Percentiles rank a stretch among this genome's conserved stretches.
Evolutionary conservation across 805 yeast species (phyloP).

Genomic region (Zygosaccharomyces lentus): DNA sequence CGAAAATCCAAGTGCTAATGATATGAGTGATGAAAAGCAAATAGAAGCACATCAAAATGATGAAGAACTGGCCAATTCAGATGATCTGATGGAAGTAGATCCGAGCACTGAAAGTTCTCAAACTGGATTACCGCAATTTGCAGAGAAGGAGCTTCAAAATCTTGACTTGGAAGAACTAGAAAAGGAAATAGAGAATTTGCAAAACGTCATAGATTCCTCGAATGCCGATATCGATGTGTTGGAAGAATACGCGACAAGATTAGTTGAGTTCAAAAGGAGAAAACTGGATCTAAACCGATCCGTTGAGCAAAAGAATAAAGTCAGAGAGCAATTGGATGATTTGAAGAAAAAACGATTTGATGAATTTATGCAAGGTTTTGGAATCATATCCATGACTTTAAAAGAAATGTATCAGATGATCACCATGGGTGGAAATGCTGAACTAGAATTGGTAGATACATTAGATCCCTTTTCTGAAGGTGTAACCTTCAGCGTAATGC

Average conservation of each 20-base stretch:
- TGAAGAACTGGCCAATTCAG: background rate
- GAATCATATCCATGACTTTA: slow-evolving; percentile 75
- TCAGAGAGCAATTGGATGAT: slow-evolving; percentile 59
- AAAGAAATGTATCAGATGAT: slow-evolving; percentile 98
- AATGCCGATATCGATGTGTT: slow-evolving; percentile 70
- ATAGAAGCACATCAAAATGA: slow-evolving; percentile 17
- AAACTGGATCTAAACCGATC: slow-evolving; percentile 65
- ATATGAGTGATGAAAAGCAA: background rate
- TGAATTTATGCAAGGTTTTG: slow-evolving; percentile 93
- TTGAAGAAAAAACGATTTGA: slow-evolving; percentile 69
- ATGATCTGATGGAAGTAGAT: slow-evolving; percentile 30
- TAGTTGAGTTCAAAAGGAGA: slow-evolving; percentile 58
- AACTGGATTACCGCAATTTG: slow-evolving; percentile 39
- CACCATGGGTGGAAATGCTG: slow-evolving; percentile 99
- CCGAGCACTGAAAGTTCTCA: slow-evolving; percentile 22
- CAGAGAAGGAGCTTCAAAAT: slow-evolving; percentile 48
- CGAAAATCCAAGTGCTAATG: background rate
- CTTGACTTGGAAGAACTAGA: slow-evolving; percentile 48
- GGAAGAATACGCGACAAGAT: slow-evolving; percentile 68
- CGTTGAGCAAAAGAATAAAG: slow-evolving; percentile 58
- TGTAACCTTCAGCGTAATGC: slow-evolving; percentile 95
- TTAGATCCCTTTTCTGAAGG: slow-evolving; percentile 99
- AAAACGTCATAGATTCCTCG: slow-evolving; percentile 50
- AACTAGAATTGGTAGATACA: slow-evolving; percentile 89
- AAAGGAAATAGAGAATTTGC: slow-evolving; percentile 50